Base-by-base conservation (phyloP, 768 basidiomycete species). In the Amanita pallidorosea region DNA sequence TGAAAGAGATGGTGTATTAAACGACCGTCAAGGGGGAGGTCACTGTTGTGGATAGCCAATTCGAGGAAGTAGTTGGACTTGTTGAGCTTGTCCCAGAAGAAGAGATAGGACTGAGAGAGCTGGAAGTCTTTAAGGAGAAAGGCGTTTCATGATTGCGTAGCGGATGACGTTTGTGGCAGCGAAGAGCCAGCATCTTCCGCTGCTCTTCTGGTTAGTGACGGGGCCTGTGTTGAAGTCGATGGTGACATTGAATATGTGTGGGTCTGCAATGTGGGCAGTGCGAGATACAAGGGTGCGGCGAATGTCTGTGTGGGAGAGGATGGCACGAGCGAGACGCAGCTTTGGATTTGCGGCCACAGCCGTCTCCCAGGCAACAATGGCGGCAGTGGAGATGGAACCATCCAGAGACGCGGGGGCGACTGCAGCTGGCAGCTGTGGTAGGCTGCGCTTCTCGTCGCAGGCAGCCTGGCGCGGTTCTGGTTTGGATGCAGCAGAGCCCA, bases 41-140 rank as follows among this genome's bases (percentile, higher is more conserved):
- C 81, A 1, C 83, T 82, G 49, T 86, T 76, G 65, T 95, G 74
- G 57, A 97, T 88, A 44, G 85, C 79, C 36, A 85, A 74, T 66
- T 96, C 94, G 15, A 96, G 83, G 66, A 86, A 95, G 68, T 88
- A 93, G 69, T 94, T 93, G 43, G 83, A 70, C 68, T 96, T 90
- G 74, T 94, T 91, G 45, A 97, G 79, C 67, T 94, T 93, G 68
- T 98, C 94, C 75, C 85, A 95, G 76, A 97, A 94, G 75, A 93
- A 94, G 25, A 94, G 74, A 65, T 95, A 95, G 2, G 81, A 80
- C 85, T 95, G 94, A 11, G 88, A 92, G 17, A 94, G 79, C 68
- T 98, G 82, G 67, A 97, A 95, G 37, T 95, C 88, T 53, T 78
- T 81, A 37, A 97, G n/a, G 70, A 60, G 85, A 87, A 56, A 92